A percentile compares a stretch with the other conserved stretches of the same genome.
These are phyloP conservation scores for Termitomyces sp. DNA, from an alignment of 768 basidiomycete species.

Conservation along the genomic window DNA sequence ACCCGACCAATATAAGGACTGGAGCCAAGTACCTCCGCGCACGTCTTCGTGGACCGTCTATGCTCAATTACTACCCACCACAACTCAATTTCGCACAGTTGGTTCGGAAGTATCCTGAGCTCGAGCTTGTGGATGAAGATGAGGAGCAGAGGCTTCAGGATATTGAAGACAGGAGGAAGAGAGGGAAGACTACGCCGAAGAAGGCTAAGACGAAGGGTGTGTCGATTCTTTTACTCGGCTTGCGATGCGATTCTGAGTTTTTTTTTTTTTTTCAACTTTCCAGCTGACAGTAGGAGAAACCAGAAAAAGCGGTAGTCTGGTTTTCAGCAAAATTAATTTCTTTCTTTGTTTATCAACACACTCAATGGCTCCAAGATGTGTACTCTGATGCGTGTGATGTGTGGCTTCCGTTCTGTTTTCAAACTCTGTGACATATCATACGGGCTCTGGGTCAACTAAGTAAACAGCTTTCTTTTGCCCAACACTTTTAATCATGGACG, in stretches of 20 bases:
- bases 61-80: slow-evolving; percentile 78
- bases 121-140: slow-evolving; percentile 57
- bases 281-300: slow-evolving; percentile 49
- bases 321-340: neutral
- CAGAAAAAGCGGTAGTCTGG: slow-evolving; percentile 32
- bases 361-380: neutral
- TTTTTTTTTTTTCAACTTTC: neutral
- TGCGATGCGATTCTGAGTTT: neutral
- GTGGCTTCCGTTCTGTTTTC: neutral
- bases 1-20: slow-evolving; percentile 74
- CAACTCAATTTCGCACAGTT: slow-evolving; percentile 50
- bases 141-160: slow-evolving; percentile 69
- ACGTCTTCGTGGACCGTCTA: slow-evolving; percentile 78
- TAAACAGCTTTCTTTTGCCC: neutral
- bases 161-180: slow-evolving; percentile 57
- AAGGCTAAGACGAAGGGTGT: slow-evolving; percentile 68
- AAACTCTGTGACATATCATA: neutral
- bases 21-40: slow-evolving; percentile 89
- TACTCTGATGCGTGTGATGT: neutral
- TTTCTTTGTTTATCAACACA: neutral
- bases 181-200: slow-evolving; percentile 81
- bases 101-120: slow-evolving; percentile 44
- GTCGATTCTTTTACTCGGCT: slow-evolving; percentile 15
- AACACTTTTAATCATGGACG: neutral
- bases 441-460: neutral